phyloP scores from a whole-genome alignment of 306 rosid genomes.

The Cucurbita pepo region DNA sequence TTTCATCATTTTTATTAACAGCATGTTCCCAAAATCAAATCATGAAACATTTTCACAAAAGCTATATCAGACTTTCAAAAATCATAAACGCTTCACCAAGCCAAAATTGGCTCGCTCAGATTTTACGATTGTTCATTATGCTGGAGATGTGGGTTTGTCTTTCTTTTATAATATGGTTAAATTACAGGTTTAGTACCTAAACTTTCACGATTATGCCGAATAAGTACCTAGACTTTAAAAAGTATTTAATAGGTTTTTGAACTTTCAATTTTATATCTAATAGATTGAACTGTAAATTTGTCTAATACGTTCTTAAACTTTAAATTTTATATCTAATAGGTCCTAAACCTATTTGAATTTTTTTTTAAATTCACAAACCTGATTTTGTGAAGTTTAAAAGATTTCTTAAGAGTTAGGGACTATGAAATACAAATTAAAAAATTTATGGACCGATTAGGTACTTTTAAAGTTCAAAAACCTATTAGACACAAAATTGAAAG shows the following conservation, averaged over 20 bases:
- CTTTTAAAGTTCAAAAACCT: background rate
- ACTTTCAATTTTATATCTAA: background rate
- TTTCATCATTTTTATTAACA: conserved; percentile 16
- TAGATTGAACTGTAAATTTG: background rate
- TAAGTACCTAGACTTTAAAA: background rate
- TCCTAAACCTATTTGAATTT: background rate
- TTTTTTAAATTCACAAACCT: no score
- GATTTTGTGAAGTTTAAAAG: background rate
- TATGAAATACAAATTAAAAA: background rate
- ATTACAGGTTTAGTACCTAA: background rate
- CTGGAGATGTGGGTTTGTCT: conserved; percentile 64
- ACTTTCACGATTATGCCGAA: background rate
- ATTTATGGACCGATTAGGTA: background rate
- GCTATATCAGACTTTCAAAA: conserved; percentile 83
- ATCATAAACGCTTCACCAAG: conserved; percentile 75
- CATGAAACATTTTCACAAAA: conserved; percentile 76
- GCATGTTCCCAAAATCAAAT: conserved; percentile 92
- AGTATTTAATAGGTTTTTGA: background rate
- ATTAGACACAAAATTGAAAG: background rate
- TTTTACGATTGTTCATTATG: conserved; percentile 71
- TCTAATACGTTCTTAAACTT: background rate
- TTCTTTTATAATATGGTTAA: background rate
- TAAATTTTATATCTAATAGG: background rate
- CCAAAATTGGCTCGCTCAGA: conserved; percentile 82
- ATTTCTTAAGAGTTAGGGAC: background rate